Evolutionary conservation across 495 filamentous ascomycete genomes (phyloP), one percentile per base, ranked within the genome.

Genomic region (Hyaloscypha bicolor): DNA sequence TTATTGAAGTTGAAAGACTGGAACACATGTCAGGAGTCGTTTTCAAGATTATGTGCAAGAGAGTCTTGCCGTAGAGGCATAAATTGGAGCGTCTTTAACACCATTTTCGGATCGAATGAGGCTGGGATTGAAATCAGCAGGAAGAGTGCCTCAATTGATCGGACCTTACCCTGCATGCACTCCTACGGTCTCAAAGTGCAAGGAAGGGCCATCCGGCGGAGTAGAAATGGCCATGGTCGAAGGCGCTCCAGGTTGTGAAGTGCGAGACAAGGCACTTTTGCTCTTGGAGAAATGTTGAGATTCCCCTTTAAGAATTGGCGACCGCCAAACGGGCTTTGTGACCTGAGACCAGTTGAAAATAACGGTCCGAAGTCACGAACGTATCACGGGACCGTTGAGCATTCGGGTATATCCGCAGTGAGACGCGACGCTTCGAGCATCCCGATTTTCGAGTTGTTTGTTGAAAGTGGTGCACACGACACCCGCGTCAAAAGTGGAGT

Each of bases 1-100:
- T 97, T 92, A 85, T 97, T 93, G 89, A 99, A 99, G 67, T 85
- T 83, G 78, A 81, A 99, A 71, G 93, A 97, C 91, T 94, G 65
- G 31, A 56, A n/a, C 5, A 1, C 6, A 52, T 30, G 30, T n/a
- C n/a, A 59, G 6, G 55, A 35, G n/a, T 0, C 45, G 16, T 14
- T 11, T 4, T 66, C 12, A 31, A 3, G 16, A 63, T 14, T 6
- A 31, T 76, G 16, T 48, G 16, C 11, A 16, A 16, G 35, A 48
- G 42, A 48, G 35, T 37, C 87, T 75, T 72, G 93, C 91, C 4
- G 93, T 92, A 33, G 95, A 90, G 8, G 94, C 93, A 76, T 99
- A 99, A 79, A 99, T 97, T 30, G 94, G 95, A 8, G 97, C 93
- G 12, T 94, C 95, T 42, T 94, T 87, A 59, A 95, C 30, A 5